These are phyloP conservation scores for Wickerhamomyces bovis DNA, from an alignment of 805 yeast species.

Conservation along the genomic window DNA sequence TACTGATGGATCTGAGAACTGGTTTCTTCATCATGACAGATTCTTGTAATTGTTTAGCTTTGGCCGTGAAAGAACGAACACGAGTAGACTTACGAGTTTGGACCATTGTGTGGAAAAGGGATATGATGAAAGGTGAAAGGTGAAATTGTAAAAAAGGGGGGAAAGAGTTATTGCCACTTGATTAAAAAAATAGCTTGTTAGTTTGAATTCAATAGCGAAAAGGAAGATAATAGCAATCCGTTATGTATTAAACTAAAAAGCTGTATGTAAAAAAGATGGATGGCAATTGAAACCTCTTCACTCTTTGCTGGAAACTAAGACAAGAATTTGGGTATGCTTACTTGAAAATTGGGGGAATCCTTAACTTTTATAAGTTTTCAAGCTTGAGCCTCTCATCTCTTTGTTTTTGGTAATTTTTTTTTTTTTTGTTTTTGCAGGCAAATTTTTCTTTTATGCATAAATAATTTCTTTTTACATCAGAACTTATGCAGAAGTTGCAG, in stretches of 20 bases:
- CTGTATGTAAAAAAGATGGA: background rate
- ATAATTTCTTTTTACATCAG: background rate
- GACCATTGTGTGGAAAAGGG: constrained; percentile 10
- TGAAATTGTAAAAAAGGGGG: background rate
- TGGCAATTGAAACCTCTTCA: background rate
- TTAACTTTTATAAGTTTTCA: background rate
- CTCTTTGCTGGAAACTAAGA: background rate
- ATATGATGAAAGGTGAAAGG: background rate
- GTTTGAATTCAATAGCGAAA: background rate
- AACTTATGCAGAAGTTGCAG: background rate
- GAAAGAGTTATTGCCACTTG: background rate
- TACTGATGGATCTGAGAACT: constrained; percentile 24
- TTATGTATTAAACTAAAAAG: background rate
- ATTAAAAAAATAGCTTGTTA: background rate
- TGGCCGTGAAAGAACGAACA: constrained; percentile 17
- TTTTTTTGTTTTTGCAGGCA: background rate
- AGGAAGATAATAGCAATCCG: background rate
- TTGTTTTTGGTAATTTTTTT: background rate
- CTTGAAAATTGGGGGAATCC: background rate
- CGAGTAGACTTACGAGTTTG: constrained; percentile 26
- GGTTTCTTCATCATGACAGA: constrained; percentile 15
- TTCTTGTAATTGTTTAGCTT: constrained; percentile 24
- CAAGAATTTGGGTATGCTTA: background rate
- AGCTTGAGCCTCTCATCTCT: background rate
- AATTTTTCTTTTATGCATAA: background rate